A percentile compares a stretch with the other conserved stretches of the same genome.
These are phyloP conservation scores for Calonectria ilicicola DNA, from an alignment of 2,329 filamentous ascomycete species.

Conservation along the genomic window DNA sequence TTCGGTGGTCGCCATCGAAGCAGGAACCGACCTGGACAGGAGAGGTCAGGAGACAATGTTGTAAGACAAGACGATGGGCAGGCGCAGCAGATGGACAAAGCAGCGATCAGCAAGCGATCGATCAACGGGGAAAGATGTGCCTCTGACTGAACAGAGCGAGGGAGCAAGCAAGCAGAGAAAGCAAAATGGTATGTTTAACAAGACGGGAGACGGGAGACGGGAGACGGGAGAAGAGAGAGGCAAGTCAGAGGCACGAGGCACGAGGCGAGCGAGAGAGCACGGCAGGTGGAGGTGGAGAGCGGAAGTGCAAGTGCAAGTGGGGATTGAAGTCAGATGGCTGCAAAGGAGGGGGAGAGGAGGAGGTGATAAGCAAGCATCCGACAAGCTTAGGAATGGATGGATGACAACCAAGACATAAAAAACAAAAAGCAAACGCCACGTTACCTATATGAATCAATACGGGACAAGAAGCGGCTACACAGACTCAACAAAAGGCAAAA, in stretches of 20 bases:
- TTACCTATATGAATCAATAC: not conserved
- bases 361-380: constrained; percentile 28
- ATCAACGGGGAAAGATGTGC: constrained; percentile 7
- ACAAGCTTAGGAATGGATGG: not conserved
- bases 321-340: constrained; percentile 8
- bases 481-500: not conserved
- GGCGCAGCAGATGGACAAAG: not conserved
- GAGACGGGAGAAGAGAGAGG: not conserved
- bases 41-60: constrained; percentile 15
- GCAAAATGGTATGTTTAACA: not conserved
- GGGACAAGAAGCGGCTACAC: not conserved
- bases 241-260: constrained; percentile 24
- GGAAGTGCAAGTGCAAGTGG: constrained; percentile 14
- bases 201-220: not conserved
- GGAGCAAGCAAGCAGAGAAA: not conserved
- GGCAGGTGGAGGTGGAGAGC: constrained; percentile 12
- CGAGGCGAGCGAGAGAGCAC: constrained; percentile 11
- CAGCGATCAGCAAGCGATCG: not conserved
- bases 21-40: constrained; percentile 15
- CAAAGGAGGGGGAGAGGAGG: constrained; percentile 20
- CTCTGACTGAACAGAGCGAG: not conserved
- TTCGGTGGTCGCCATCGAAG: constrained; percentile 81
- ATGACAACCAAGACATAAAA: not conserved
- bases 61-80: constrained; percentile 17
- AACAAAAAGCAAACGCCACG: constrained; percentile 2